A percentile compares a stretch with the other conserved stretches of the same genome.
phyloP scores from a whole-genome alignment of 2,329 filamentous ascomycete species.

The Diaporthe sp. region DNA sequence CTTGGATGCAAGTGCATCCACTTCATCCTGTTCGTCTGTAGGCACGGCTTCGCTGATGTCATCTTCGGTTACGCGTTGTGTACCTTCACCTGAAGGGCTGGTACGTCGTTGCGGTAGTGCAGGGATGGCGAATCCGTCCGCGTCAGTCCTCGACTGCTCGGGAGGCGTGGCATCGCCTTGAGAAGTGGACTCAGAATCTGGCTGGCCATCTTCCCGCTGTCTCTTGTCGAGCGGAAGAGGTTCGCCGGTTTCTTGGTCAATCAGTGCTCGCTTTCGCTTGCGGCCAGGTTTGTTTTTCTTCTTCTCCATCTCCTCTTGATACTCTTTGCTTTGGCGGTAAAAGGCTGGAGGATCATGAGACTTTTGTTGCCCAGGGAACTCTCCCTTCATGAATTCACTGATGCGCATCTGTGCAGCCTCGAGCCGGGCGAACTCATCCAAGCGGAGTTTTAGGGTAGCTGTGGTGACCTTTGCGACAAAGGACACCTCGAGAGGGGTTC shows the following conservation, averaged over 20 bases:
- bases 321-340: slow-evolving; percentile 74
- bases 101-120: slow-evolving; percentile 53
- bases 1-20: slow-evolving; percentile 53
- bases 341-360: slow-evolving; percentile 89
- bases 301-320: slow-evolving; percentile 64
- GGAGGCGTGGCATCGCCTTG: slow-evolving; percentile 49
- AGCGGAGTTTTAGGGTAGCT: slow-evolving; percentile 88
- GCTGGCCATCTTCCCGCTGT: slow-evolving; percentile 1
- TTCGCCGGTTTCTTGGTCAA: slow-evolving; percentile 47
- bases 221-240: slow-evolving; percentile 43
- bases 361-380: slow-evolving; percentile 61
- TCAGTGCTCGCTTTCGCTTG: slow-evolving; percentile 59
- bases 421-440: slow-evolving; percentile 92
- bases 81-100: not conserved
- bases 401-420: slow-evolving; percentile 88
- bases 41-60: slow-evolving; percentile 40
- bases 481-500: slow-evolving; percentile 94
- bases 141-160: slow-evolving; percentile 58
- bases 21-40: slow-evolving; percentile 40
- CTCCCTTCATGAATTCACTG: slow-evolving; percentile 70
- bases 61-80: slow-evolving; percentile 46
- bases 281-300: slow-evolving; percentile 53
- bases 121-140: slow-evolving; percentile 78
- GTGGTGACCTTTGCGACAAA: slow-evolving; percentile 98
- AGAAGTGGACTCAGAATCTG: not conserved